phyloP scores from a whole-genome alignment of 2,329 filamentous ascomycete genomes.

The Talaromyces sp. region DNA sequence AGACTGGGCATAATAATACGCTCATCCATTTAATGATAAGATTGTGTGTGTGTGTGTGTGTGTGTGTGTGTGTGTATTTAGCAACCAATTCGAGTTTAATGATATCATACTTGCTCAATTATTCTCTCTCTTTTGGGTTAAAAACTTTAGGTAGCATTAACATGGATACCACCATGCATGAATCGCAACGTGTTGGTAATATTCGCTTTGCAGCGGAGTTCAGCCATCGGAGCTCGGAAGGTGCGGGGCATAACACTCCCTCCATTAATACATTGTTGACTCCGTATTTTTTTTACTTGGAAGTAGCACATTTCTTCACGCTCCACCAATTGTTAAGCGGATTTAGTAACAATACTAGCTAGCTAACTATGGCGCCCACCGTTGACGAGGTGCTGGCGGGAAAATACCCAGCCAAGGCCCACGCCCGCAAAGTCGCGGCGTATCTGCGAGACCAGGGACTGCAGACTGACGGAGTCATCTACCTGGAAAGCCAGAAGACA shows the following conservation, averaged over 20 bases:
- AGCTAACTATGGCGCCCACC: constrained; percentile 22
- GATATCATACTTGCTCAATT: background rate
- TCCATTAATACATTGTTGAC: background rate
- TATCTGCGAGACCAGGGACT: constrained; percentile 64
- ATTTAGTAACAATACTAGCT: background rate
- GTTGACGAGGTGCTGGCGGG: constrained; percentile 44
- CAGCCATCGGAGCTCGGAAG: background rate
- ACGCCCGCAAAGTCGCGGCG: constrained; percentile 77
- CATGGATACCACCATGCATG: background rate
- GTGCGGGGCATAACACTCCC: background rate
- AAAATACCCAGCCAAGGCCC: constrained; percentile 78
- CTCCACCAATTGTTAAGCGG: too few relatives aligned
- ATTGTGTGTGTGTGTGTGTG: background rate
- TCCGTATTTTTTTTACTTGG: background rate
- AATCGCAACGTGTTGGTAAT: background rate
- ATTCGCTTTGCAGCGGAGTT: background rate
- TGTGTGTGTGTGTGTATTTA: background rate
- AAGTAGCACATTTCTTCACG: too few relatives aligned
- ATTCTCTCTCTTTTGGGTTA: background rate
- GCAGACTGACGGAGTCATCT: constrained; percentile 69
- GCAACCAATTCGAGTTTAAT: background rate
- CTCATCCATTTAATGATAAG: background rate
- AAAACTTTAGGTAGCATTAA: background rate
- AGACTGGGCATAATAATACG: background rate
- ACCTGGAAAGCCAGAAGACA: constrained; percentile 80